Conservation (phyloP, 2,329 filamentous ascomycete genomes). For the Fusarium abutilonis region DNA sequence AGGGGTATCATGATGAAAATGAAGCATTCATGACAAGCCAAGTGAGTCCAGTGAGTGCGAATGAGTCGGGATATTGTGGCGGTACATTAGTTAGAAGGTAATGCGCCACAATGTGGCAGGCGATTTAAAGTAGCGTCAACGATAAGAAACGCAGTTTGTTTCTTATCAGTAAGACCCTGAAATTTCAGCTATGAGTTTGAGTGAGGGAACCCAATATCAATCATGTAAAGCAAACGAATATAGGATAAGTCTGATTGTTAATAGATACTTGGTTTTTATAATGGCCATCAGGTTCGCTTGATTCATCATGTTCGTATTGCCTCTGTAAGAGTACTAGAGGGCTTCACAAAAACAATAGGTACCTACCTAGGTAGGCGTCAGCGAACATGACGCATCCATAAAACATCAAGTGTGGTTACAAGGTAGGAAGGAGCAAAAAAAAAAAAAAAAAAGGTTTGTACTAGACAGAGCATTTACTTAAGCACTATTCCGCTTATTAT, state of each 20-base stretch:
- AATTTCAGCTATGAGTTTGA: not conserved
- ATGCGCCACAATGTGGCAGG: constrained; percentile 33
- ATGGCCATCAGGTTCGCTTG: not conserved
- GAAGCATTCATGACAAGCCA: constrained; percentile 35
- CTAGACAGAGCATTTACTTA: not conserved
- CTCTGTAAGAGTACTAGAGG: not conserved
- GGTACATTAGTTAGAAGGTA: constrained; percentile 5
- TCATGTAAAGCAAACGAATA: not conserved
- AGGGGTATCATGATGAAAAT: constrained; percentile 35
- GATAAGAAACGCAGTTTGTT: constrained; percentile 23
- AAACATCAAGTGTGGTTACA: constrained; percentile 1
- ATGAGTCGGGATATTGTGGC: constrained; percentile 30
- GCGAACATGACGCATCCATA: constrained; percentile 38
- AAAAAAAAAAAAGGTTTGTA: not conserved
- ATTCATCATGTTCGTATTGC: not conserved
- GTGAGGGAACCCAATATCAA: not conserved
- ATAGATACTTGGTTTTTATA: not conserved
- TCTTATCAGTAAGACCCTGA: constrained; percentile 29
- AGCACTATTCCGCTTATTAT: not conserved
- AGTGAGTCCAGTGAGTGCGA: constrained; percentile 10
- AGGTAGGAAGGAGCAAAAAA: not conserved
- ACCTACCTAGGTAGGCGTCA: not conserved
- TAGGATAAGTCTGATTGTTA: not conserved
- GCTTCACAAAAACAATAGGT: constrained; percentile 20
- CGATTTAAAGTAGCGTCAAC: not conserved